phyloP scores from a whole-genome alignment of 2,329 filamentous ascomycete species.

The Microcyclospora pomicola region DNA sequence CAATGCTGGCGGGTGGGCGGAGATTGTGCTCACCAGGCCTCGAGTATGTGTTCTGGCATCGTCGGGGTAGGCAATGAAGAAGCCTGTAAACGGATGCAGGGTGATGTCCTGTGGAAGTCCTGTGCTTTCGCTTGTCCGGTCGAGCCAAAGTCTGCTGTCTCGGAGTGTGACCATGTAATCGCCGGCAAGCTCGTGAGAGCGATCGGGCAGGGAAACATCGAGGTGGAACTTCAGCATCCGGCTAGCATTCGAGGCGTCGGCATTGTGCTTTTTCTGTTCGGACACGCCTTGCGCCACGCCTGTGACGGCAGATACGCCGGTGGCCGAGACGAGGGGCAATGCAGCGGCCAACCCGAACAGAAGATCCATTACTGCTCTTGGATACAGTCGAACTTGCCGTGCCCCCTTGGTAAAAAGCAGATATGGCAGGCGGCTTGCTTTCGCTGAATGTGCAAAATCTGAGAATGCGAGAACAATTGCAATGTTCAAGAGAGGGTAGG shows the following conservation, averaged over 20 bases:
- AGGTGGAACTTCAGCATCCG: slow-evolving; percentile 41
- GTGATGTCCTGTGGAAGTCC: slow-evolving; percentile 14
- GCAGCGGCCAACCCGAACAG: slow-evolving; percentile 22
- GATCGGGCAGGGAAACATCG: slow-evolving; percentile 30
- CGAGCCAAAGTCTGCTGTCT: slow-evolving; percentile 31
- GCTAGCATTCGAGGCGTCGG: slow-evolving; percentile 34
- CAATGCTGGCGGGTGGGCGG: slow-evolving; percentile 42
- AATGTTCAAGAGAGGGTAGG: no score
- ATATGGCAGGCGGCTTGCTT: not conserved
- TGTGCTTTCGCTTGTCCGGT: slow-evolving; percentile 15
- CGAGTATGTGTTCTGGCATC: slow-evolving; percentile 27
- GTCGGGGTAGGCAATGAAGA: slow-evolving; percentile 36
- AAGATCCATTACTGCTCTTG: slow-evolving; percentile 15
- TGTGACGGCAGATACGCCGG: slow-evolving; percentile 36
- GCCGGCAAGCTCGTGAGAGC: slow-evolving; percentile 1
- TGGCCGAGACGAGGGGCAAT: slow-evolving; percentile 22
- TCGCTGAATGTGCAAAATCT: no score
- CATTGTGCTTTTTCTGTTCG: slow-evolving; percentile 37
- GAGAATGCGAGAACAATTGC: no score
- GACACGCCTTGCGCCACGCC: slow-evolving; percentile 38
- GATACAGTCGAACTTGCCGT: not conserved
- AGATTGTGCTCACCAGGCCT: slow-evolving; percentile 34
- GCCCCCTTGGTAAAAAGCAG: not conserved
- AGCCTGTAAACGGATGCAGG: slow-evolving; percentile 37
- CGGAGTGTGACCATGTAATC: slow-evolving; percentile 27